These are phyloP conservation scores for Backusella circina DNA, from an alignment of 192 early-diverging fungal species.

Conservation along the genomic window DNA sequence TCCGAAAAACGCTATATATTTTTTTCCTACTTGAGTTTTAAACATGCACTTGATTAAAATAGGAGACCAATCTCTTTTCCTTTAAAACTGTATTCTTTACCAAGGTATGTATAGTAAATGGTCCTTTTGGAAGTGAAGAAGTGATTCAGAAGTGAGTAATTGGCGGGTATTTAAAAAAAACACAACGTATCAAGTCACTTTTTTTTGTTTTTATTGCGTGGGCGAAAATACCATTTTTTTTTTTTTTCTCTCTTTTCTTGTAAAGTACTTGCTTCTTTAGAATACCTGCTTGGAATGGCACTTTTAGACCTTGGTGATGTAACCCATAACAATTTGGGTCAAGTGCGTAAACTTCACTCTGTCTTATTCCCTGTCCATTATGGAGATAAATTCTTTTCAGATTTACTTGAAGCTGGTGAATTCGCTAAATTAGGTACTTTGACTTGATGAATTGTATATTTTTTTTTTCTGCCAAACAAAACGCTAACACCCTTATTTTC, in stretches of 20 bases:
- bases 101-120: not conserved
- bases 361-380: conserved; percentile 89
- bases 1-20: not conserved
- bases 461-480: conserved; percentile 1
- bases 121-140: not conserved
- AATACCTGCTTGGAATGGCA: not conserved
- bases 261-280: not conserved
- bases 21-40: not conserved
- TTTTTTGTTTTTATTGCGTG: not conserved
- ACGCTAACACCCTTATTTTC: not conserved
- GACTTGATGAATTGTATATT: no score
- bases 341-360: conserved; percentile 69
- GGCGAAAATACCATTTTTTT: not conserved
- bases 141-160: no score
- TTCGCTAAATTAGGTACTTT: conserved; percentile 64
- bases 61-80: not conserved
- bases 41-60: not conserved
- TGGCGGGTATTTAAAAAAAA: not conserved
- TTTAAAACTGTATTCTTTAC: not conserved
- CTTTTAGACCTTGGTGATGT: conserved; percentile 44
- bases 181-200: not conserved
- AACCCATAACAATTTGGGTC: conserved; percentile 58
- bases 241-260: not conserved
- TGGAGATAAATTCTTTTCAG: conserved; percentile 72
- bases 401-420: conserved; percentile 63